Evolutionary conservation across 768 basidiomycete species (phyloP).

Genomic region (Tylopilus sp.): DNA sequence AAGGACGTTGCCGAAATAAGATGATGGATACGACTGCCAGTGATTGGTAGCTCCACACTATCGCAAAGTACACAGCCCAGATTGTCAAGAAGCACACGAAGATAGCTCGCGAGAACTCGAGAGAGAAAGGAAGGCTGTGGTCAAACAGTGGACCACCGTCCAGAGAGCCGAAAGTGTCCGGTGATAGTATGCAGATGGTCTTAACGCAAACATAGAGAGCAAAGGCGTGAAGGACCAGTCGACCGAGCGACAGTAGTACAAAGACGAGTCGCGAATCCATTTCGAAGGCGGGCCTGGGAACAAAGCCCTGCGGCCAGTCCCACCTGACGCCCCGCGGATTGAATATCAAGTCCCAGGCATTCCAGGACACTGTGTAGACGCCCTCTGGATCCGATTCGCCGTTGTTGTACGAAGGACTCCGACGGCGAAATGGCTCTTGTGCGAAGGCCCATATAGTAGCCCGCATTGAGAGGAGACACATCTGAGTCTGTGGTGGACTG

Average conservation of each 20-base stretch:
- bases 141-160: too few species aligned
- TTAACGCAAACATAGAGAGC: neutral
- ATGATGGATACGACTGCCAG: too few species aligned
- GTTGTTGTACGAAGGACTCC: neutral
- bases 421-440: slow-evolving; percentile 9
- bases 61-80: too few species aligned
- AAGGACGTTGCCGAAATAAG: too few species aligned
- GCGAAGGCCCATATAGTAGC: slow-evolving; percentile 16
- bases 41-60: too few species aligned
- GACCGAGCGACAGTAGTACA: slow-evolving; percentile 13
- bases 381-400: neutral
- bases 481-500: too few species aligned
- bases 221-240: slow-evolving; percentile 4
- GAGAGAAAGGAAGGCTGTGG: too few species aligned
- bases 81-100: too few species aligned
- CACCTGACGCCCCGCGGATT: slow-evolving; percentile 29
- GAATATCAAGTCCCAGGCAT: slow-evolving; percentile 24
- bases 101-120: too few species aligned
- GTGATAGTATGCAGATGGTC: too few species aligned
- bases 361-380: slow-evolving; percentile 18
- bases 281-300: slow-evolving; percentile 9
- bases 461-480: slow-evolving; percentile 6
- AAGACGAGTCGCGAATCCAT: slow-evolving; percentile 6
- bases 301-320: slow-evolving; percentile 22
- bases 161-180: too few species aligned